Base-by-base conservation (phyloP, 148 eudicot species). In the Rhododendron molle region DNA sequence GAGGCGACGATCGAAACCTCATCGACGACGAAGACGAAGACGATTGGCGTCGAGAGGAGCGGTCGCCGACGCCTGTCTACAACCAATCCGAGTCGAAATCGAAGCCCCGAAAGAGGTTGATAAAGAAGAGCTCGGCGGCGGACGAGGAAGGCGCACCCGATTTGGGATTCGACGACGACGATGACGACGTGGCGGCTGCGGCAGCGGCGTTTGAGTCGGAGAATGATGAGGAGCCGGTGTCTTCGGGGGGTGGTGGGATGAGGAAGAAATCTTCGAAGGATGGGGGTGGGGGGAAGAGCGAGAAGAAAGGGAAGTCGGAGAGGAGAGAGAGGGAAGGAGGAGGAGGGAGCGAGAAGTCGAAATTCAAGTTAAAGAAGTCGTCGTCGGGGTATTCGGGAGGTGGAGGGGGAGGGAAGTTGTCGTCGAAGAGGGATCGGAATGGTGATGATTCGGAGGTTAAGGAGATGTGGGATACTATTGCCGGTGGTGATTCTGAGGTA, bases 381-480 rank as follows among this genome's bases (percentile, higher is more conserved):
- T 67, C 72, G 5, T 67, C 90, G 28, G 91, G 90, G 73, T 84
- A 36, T 54, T 52, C 81, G 20, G 89, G 86, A 67, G 73, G 30
- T n/a, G 71, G 73, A 67, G 73, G 34, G 73, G 73, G 73, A 67
- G 73, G 76, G 76, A 71, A 71, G 80, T 62, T 65, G 16, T 81
- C 76, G 32, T 21, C 0, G 13, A 67, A 26, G 32, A 85, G 85
- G 74, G 90, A 86, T 81, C 81, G 88, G 21, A 92, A 90, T 76
- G 95, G 90, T 5, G 98, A 96, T 89, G 85, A 54, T 54, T 54
- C 90, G 11, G 98, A 95, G 90, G 92, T 91, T 86, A 93, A 93
- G 87, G 99, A 97, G 94, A 95, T 97, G 99, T 97, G 99, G 99
- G 98, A 93, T 83, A 95, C 98, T 0, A 85, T 97, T 88, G 98